Evolutionary conservation across 148 eudicot species (phyloP), one percentile per base, ranked within the genome.

Genomic region (Amaranthus palmeri): DNA sequence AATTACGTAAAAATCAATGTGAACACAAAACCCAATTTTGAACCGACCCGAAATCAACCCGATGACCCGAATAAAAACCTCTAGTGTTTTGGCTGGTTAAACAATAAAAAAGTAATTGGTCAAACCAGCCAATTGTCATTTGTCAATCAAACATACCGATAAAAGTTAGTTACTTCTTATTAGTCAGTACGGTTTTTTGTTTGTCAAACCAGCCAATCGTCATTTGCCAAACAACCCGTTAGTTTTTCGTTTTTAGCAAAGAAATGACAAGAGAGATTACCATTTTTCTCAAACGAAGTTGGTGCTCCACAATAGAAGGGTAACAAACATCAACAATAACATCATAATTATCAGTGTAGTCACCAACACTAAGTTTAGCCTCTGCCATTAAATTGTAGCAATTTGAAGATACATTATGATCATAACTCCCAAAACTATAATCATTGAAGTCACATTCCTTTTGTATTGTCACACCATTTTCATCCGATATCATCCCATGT

Each of bases 401-500:
- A 25, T 85, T 76, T 10, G 61, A 61, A 7, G 91, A 71, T 54
- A 70, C 86, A 75, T 93, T 93, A 67, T 93, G 95, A 51, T 58
- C 61, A 58, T 88, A 90, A 74, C 77, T 77, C 4, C 79, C 68
- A 75, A 82, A 90, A 48, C 83, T 90, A 65, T 93, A 90, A 77
- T 93, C 90, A 40, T 83, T 84, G 67, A 93, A 93, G 61, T 88
- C 74, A 70, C 98, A 93, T 14, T 93, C 85, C 45, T 83, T 88
- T 83, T 81, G 88, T 75, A 93, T 87, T 66, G 90, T 65, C 6
- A 88, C 89, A 46, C 92, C 89, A n/a, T 86, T 51, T 81, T 93
- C 98, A 68, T 93, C 98, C 4, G 98, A 93, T 46, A 93, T 93
- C 96, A 93, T 90, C 51, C 98, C 96, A 70, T 93, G 98, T 46